These are phyloP conservation scores for Cadophora gregata DNA, from an alignment of 2,329 filamentous ascomycete genomes.

Conservation along the genomic window DNA sequence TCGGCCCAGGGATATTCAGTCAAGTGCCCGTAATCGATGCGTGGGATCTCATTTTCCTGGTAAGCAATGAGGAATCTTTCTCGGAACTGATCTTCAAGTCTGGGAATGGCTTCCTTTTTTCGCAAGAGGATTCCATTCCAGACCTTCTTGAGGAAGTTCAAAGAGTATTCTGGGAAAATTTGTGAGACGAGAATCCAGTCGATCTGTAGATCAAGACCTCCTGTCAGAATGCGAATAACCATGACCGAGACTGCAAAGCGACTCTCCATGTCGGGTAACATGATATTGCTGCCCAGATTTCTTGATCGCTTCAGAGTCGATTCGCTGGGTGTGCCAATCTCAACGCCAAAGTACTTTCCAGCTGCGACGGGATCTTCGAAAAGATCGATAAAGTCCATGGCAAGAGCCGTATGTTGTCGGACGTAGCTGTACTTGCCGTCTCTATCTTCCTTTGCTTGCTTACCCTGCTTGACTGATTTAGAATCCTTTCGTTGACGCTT, in stretches of 20 bases:
- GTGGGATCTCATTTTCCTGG: slow-evolving; percentile 62
- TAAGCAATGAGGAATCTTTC: slow-evolving; percentile 70
- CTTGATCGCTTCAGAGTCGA: slow-evolving; percentile 35
- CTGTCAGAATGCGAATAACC: slow-evolving; percentile 62
- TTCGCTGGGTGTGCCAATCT: slow-evolving; percentile 31
- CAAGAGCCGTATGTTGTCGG: slow-evolving; percentile 34
- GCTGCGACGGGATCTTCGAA: slow-evolving; percentile 30
- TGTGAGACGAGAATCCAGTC: slow-evolving; percentile 66
- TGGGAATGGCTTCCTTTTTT: slow-evolving; percentile 54
- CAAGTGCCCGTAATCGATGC: slow-evolving; percentile 67
- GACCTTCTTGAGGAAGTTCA: slow-evolving; percentile 58
- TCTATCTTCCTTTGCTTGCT: background rate
- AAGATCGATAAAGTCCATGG: slow-evolving; percentile 39
- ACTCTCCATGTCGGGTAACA: slow-evolving; percentile 51
- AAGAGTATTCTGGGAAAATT: slow-evolving; percentile 59
- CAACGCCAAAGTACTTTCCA: slow-evolving; percentile 30
- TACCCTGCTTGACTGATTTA: background rate
- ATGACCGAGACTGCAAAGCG: slow-evolving; percentile 63
- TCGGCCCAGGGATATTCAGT: slow-evolving; percentile 70
- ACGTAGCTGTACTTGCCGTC: slow-evolving; percentile 30
- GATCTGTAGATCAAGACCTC: slow-evolving; percentile 62
- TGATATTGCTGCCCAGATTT: slow-evolving; percentile 42
- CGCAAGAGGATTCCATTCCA: slow-evolving; percentile 61
- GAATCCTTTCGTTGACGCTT: slow-evolving; percentile 4
- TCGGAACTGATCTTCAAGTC: slow-evolving; percentile 68